Conservation (phyloP, 768 basidiomycete genomes). For the Lactarius deliciosus region DNA sequence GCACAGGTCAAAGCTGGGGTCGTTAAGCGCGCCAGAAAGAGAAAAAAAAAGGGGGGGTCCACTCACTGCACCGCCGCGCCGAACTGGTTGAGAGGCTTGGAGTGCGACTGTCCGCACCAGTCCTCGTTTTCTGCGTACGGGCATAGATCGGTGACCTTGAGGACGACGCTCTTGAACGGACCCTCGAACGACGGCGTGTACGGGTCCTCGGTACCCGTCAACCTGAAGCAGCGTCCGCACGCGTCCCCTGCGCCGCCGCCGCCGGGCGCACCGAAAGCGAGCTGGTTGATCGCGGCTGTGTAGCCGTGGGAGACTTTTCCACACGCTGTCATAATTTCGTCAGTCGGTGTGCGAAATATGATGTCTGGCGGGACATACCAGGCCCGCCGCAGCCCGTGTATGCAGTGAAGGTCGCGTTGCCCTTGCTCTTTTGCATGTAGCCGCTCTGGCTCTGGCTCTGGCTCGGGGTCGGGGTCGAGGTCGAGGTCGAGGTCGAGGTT, state of each 20-base stretch:
- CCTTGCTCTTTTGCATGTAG: slow-evolving; percentile 53
- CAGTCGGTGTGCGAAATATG: background rate
- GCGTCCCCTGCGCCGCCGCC: slow-evolving; percentile 58
- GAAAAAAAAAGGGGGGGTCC: no score
- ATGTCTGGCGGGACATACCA: slow-evolving; percentile 36
- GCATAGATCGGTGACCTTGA: slow-evolving; percentile 49
- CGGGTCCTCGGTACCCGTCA: slow-evolving; percentile 53
- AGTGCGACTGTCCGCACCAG: slow-evolving; percentile 54
- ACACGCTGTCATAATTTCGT: slow-evolving; percentile 43
- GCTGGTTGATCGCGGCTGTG: slow-evolving; percentile 58
- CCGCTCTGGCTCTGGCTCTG: slow-evolving; percentile 37
- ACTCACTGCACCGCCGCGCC: slow-evolving; percentile 51
- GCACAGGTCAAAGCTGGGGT: slow-evolving; percentile 57
- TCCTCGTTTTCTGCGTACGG: slow-evolving; percentile 49
- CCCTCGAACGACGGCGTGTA: slow-evolving; percentile 50
- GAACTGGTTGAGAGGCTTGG: slow-evolving; percentile 40
- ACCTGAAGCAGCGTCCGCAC: slow-evolving; percentile 61
- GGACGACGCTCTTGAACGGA: slow-evolving; percentile 55
- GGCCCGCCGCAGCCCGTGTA: slow-evolving; percentile 52
- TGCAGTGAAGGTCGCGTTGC: slow-evolving; percentile 54
- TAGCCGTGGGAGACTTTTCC: slow-evolving; percentile 49
- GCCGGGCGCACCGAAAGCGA: slow-evolving; percentile 52
- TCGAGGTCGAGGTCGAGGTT: no score
- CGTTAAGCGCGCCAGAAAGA: background rate
- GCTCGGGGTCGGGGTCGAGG: no score